These are phyloP conservation scores for Solanum verrucosum DNA, from an alignment of 257 asterid genomes.

Conservation along the genomic window DNA sequence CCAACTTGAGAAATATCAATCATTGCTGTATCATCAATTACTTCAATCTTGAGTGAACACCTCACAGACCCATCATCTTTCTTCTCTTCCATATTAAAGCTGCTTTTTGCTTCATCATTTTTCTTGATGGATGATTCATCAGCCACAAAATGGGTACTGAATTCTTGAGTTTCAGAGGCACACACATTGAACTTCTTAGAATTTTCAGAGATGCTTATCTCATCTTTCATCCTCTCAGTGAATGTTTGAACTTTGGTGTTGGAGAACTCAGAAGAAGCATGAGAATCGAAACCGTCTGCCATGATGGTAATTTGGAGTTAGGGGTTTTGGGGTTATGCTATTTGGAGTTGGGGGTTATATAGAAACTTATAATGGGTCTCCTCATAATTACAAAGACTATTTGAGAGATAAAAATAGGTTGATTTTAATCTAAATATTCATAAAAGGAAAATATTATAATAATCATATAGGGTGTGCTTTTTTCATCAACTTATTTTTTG, in stretches of 20 bases:
- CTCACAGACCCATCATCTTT: neutral
- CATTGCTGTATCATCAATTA: slow-evolving; percentile 30
- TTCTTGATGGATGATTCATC: neutral
- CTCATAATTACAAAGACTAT: no score
- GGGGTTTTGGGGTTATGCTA: neutral
- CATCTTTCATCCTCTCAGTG: neutral
- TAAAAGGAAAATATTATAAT: neutral
- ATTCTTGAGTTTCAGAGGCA: neutral
- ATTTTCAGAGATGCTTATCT: neutral
- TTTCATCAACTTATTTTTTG: neutral
- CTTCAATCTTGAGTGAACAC: slow-evolving; percentile 23
- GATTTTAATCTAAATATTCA: neutral
- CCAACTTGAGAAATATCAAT: slow-evolving; percentile 6
- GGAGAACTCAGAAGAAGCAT: neutral
- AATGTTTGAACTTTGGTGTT: neutral
- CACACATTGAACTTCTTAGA: neutral
- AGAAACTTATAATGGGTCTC: no score
- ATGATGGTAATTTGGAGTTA: neutral
- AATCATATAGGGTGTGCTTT: neutral
- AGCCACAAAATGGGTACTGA: neutral
- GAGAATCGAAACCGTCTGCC: neutral
- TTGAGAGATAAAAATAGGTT: neutral
- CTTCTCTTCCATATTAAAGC: neutral
- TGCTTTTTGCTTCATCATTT: neutral
- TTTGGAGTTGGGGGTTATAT: neutral